Evolutionary conservation across 805 yeast species (phyloP).

Genomic region (Candida methanosorbosa): DNA sequence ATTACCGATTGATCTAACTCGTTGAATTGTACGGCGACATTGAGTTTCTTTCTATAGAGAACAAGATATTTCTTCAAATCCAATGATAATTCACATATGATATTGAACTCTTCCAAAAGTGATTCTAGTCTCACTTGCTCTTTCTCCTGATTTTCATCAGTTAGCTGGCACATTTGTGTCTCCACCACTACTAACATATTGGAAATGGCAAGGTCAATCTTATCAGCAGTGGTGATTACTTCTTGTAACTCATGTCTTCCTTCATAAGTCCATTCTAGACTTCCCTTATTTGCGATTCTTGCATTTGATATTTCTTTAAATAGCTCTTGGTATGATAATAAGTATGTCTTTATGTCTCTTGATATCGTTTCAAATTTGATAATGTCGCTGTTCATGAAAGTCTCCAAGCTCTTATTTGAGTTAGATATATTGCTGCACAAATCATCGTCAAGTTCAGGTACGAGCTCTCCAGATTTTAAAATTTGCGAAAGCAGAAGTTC

Average conservation of each 20-base stretch:
- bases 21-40: slow-evolving; percentile 32
- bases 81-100: slow-evolving; percentile 20
- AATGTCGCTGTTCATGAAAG: no score
- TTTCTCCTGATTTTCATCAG: slow-evolving; percentile 5
- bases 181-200: slow-evolving; percentile 29
- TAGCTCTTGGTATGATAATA: not conserved
- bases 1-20: slow-evolving; percentile 34
- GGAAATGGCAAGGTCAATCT: slow-evolving; percentile 26
- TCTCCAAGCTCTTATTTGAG: no score
- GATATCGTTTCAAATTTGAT: no score
- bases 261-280: slow-evolving; percentile 22
- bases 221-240: slow-evolving; percentile 21
- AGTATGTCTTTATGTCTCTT: no score
- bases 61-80: slow-evolving; percentile 19
- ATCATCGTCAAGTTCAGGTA: no score
- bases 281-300: slow-evolving; percentile 3
- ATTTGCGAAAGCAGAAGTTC: no score
- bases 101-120: slow-evolving; percentile 24
- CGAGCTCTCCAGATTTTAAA: no score
- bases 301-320: slow-evolving; percentile 4
- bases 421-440: no score
- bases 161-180: slow-evolving; percentile 7
- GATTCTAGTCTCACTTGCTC: slow-evolving; percentile 2
- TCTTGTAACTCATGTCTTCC: slow-evolving; percentile 24
- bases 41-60: slow-evolving; percentile 25